Evolutionary conservation across 495 filamentous ascomycete genomes (phyloP), one percentile per base, ranked within the genome.

Genomic region (Lichina pygmaea): DNA sequence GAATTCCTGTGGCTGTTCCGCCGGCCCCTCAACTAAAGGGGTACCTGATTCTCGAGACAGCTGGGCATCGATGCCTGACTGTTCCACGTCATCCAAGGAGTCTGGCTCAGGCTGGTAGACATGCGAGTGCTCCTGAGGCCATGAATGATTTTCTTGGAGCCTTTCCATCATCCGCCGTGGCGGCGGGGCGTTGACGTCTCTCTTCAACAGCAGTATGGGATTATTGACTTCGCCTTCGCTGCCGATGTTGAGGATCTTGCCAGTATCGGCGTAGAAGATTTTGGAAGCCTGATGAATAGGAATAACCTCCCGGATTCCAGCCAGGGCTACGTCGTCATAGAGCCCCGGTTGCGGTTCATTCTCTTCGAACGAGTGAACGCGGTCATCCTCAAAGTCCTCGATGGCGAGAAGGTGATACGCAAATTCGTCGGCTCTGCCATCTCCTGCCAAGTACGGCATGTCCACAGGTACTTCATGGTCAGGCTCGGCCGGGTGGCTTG

Each of bases 221-320:
- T 76, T 91, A 52, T 82, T 91, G 6, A 73, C 73, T 51, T 83
- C 80, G 6, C 73, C 74, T 33, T 82, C 73, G 36, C 68, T 72
- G 34, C 74, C 77, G 47, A 95, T 93, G 47, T 91, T 92, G 34
- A 99, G 68, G 13, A 99, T 86, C 55, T 79, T 81, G 24, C 91
- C 86, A 5, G 89, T 93, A 51, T 94, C 83, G 11, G 89, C 86
- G 52, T 95, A 99, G 58, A 99, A 95, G 24, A 99, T 89, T 52
- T 91, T 95, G 17, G 83, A 81, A 8, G 95, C 73, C 53, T 95
- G 77, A 55, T 91, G 77, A 33, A 99, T 76, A 0, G 91, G 89
- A 6, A 99, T 65, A 31, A 73, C 66, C 51, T 92, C 81, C 33
- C 84, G 66, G 15, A 95, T 75, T 6, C 91, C 91, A 17, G 89